A percentile compares a stretch with the other conserved stretches of the same genome.
These are phyloP conservation scores for Botrytis porri DNA, from an alignment of 2,329 filamentous ascomycete genomes.

Conservation along the genomic window DNA sequence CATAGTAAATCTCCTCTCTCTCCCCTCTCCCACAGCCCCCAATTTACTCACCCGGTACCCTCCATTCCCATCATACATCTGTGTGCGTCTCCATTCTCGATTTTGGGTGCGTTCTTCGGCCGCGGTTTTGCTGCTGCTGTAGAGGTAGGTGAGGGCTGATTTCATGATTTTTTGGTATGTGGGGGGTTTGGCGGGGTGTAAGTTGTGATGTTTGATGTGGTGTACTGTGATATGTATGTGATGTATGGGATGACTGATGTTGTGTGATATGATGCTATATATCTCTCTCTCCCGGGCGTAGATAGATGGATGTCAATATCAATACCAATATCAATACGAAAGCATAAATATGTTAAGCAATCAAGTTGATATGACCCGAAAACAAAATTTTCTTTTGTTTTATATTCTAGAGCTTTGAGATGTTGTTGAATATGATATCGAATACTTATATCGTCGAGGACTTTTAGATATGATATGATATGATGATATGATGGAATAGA, in stretches of 20 bases:
- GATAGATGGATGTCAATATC: background rate
- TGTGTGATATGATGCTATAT: too few relatives aligned
- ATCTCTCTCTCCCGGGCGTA: background rate
- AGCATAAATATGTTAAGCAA: background rate
- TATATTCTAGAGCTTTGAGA: fast-evolving
- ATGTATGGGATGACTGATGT: too few relatives aligned
- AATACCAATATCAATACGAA: background rate
- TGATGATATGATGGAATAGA: too few relatives aligned
- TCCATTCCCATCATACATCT: background rate
- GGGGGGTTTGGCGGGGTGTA: too few relatives aligned
- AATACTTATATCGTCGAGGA: background rate
- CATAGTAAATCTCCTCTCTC: background rate
- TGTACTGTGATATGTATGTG: too few relatives aligned
- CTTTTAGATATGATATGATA: background rate
- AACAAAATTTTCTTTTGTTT: background rate
- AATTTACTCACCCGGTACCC: background rate
- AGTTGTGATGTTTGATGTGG: too few relatives aligned
- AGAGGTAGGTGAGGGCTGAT: background rate
- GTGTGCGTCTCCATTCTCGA: background rate
- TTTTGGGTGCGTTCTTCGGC: background rate
- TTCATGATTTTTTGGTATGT: background rate
- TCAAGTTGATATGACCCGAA: background rate
- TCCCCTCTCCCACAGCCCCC: background rate
- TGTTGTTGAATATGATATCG: background rate
- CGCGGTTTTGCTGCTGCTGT: background rate